Conservation (phyloP, 2,329 filamentous ascomycete species). For the Leptoxyphium fumago region DNA sequence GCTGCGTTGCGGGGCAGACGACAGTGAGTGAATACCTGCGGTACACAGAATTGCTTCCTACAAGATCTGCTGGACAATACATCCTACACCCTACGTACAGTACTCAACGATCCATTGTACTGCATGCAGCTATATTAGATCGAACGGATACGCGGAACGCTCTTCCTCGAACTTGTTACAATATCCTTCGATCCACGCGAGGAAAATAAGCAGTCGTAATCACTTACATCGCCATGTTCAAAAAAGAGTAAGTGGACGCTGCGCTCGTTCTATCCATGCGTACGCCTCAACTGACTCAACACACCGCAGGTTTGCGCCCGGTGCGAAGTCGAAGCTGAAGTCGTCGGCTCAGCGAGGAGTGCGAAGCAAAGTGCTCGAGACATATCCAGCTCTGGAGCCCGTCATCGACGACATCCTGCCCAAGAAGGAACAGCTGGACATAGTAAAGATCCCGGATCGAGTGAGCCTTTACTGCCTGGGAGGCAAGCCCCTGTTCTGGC, state of each 20-base stretch:
- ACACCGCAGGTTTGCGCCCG: conserved; percentile 48
- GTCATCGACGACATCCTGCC: conserved; percentile 90
- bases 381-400: conserved; percentile 72
- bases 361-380: conserved; percentile 65
- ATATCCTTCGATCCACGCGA: too few relatives aligned
- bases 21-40: too few relatives aligned
- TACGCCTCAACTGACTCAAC: conserved; percentile 2
- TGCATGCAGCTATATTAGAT: too few relatives aligned
- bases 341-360: conserved; percentile 84
- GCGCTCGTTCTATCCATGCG: neutral
- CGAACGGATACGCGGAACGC: too few relatives aligned
- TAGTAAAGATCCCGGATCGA: conserved; percentile 87
- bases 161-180: too few relatives aligned
- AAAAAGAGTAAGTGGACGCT: conserved; percentile 59
- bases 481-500: conserved; percentile 72
- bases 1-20: too few relatives aligned
- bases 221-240: conserved; percentile 54
- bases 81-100: too few relatives aligned
- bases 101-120: too few relatives aligned
- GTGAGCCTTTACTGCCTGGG: conserved; percentile 78
- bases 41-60: too few relatives aligned
- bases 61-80: too few relatives aligned
- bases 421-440: conserved; percentile 81
- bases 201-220: too few relatives aligned
- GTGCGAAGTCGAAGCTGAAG: conserved; percentile 91